Base-by-base conservation (phyloP, 257 asterid genomes). In the Solanum sejunctum region DNA sequence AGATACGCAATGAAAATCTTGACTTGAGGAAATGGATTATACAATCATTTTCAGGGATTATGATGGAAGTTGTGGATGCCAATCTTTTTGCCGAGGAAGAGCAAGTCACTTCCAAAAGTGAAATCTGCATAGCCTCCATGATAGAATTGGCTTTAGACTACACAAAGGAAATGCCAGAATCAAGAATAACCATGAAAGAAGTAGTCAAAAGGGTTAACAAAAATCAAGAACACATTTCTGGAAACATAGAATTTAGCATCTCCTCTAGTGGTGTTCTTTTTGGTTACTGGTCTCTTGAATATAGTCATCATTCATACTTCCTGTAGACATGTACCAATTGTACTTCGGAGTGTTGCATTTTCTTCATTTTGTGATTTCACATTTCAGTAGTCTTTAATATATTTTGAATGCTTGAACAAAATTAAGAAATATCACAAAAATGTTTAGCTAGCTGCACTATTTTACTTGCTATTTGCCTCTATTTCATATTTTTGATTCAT, bases 1-100 rank as follows among this genome's bases (percentile, higher is more conserved):
- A 41, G 23, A 73, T 89, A 84, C 85, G 80, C 43, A 81, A 60
- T 20, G 90, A 58, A 11, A 86, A 77, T 45, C 61, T 83, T 80
- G 85, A 56, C 84, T 39, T 87, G 51, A 87, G 86, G 63, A 51
- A 83, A 13, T 89, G 86, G 90, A 86, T 86, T 10, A 81, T 21
- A 10, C 82, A 21, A 52, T 78, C 88, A 21, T 56, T 90, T 71
- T 10, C 79, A 10, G 18, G 32, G 6, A 71, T 6, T 18, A 71
- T 71, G 28, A 41, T 71, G 55, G 79, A 71, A 1, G 17, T 41
- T 41, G 32, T 70, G 54, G 32, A 70, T 70, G 55, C 3, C 32
- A 71, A 71, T 71, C 79, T 71, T 71, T 71, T 18, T 10, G 36
- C 36, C 3, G 36, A 32, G 36, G 36, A 32, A 32, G 36, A 32